Evolutionary conservation across 106 monocot species (phyloP).

Genomic region (Ottelia alismoides): DNA sequence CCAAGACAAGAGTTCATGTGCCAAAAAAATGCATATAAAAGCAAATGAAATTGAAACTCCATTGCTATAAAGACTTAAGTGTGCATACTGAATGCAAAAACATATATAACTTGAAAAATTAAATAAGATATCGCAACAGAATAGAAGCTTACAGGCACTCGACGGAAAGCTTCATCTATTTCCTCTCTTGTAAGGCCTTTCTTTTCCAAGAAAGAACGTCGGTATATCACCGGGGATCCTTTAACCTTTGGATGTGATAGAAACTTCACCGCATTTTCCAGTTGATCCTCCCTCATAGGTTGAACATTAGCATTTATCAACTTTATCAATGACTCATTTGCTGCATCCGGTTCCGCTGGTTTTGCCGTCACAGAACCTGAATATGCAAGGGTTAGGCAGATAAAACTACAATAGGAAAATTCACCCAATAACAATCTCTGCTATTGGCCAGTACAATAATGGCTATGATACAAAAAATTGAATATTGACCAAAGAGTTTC

Average conservation of each 20-base stretch:
- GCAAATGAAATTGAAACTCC: background rate
- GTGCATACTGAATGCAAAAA: background rate
- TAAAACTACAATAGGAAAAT: too few relatives aligned
- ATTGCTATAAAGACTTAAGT: background rate
- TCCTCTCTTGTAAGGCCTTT: slow-evolving; percentile 93
- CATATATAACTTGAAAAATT: too few relatives aligned
- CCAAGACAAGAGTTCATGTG: background rate
- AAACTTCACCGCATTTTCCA: slow-evolving; percentile 95
- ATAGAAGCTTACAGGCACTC: slow-evolving; percentile 65
- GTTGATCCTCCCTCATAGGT: slow-evolving; percentile 88
- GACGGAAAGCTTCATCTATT: slow-evolving; percentile 98
- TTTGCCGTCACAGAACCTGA: slow-evolving; percentile 16
- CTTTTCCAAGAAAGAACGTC: slow-evolving; percentile 91
- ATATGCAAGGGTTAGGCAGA: too few relatives aligned
- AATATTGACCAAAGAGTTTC: too few relatives aligned
- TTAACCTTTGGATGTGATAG: slow-evolving; percentile 89
- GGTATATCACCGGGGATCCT: slow-evolving; percentile 67
- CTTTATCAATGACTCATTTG: slow-evolving; percentile 26
- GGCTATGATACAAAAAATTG: too few relatives aligned
- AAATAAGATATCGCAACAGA: too few relatives aligned
- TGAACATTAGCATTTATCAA: slow-evolving; percentile 26
- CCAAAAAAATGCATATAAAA: background rate
- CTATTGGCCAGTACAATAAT: too few relatives aligned
- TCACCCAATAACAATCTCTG: too few relatives aligned
- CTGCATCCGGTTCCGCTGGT: slow-evolving; percentile 11